Conservation (phyloP, 2,329 filamentous ascomycete species). For the Cladosporium velox region DNA sequence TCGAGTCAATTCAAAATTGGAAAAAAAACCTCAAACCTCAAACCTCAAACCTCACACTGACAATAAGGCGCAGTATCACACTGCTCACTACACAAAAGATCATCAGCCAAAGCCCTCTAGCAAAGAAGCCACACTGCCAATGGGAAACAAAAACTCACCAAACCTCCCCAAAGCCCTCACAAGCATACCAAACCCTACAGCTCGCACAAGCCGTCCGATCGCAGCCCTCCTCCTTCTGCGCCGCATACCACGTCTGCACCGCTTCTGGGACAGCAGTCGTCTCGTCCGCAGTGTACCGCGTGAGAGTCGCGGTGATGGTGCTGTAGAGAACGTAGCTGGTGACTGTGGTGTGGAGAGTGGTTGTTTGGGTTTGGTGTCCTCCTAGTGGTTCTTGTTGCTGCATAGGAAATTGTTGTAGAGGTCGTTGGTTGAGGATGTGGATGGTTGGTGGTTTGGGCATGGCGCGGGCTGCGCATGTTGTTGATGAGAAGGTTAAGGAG, state of each 20-base stretch:
- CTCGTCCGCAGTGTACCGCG: not conserved
- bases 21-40: not conserved
- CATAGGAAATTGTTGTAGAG: not conserved
- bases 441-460: not conserved
- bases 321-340: not conserved
- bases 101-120: not conserved
- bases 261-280: not conserved
- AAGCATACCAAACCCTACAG: conserved; percentile 11
- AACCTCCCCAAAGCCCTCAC: not conserved
- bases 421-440: conserved; percentile 2
- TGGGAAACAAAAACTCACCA: conserved; percentile 7
- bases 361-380: not conserved
- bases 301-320: not conserved
- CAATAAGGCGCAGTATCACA: conserved; percentile 12
- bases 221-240: not conserved
- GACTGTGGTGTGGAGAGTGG: not conserved
- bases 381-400: not conserved
- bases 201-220: conserved; percentile 3
- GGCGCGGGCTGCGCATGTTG: not conserved
- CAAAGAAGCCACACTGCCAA: not conserved
- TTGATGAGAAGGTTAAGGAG: not conserved
- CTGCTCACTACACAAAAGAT: not conserved
- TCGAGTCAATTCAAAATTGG: not conserved
- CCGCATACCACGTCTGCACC: conserved; percentile 11
- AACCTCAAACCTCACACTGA: conserved; percentile 2